These are phyloP conservation scores for Carex myosuroides DNA, from an alignment of 176 grass and related monocot species.

Conservation along the genomic window DNA sequence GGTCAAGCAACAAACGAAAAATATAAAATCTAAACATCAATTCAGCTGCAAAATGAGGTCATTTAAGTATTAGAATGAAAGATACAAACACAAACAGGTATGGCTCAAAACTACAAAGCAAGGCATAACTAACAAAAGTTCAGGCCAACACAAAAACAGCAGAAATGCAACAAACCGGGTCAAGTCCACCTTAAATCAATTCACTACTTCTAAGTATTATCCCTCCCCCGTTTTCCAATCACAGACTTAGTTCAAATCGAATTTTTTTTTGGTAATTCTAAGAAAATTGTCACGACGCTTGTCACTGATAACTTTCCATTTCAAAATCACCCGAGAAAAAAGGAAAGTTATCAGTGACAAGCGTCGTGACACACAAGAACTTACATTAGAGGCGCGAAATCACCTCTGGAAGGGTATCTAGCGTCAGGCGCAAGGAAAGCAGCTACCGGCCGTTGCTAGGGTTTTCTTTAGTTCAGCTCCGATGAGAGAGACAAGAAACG, in stretches of 20 bases:
- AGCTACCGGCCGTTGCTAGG: background rate
- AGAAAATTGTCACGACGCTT: background rate
- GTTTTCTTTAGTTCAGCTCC: background rate
- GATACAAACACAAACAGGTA: background rate
- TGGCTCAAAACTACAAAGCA: background rate
- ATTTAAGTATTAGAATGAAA: background rate
- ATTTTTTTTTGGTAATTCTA: background rate
- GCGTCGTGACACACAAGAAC: background rate
- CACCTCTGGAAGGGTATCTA: background rate
- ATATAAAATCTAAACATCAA: background rate
- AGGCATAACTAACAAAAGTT: background rate
- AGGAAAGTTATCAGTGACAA: background rate
- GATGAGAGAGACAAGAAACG: background rate
- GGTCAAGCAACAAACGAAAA: background rate
- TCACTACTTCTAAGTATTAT: background rate
- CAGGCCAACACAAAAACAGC: background rate
- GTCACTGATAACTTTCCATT: background rate
- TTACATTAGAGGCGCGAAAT: background rate
- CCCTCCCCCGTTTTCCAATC: background rate
- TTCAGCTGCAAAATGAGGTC: background rate
- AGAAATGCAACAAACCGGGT: background rate
- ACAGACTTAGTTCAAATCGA: background rate
- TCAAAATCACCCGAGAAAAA: background rate
- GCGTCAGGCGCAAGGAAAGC: background rate
- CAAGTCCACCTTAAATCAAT: background rate